Evolutionary conservation across 169 alveolate species (phyloP), one percentile per base, ranked within the genome.

Genomic region (Plasmodium chabaudi): DNA sequence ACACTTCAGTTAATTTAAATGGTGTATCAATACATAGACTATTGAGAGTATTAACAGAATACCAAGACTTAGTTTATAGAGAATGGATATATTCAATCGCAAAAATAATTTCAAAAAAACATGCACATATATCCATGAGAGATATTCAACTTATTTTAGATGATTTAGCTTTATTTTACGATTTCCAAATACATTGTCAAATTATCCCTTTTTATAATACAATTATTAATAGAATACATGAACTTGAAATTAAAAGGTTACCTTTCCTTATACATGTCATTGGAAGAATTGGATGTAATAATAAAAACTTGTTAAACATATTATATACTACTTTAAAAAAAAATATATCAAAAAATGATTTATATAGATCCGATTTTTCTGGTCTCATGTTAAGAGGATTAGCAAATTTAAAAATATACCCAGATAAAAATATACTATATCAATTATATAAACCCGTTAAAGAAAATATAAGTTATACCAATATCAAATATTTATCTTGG

Each of bases 71-170:
- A 42, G 93, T 92, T 9, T 93, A 93, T 86, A 87, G 96, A 46
- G 95, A 89, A 60, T 93, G 96, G 96, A 92, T 93, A 15, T 93
- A 93, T 60, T 94, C 92, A 47, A 71, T 93, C 17, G 95, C 96
- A 34, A 90, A 93, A 39, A 86, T 93, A 51, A 88, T 93, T 9
- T 89, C 94, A 7, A 56, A 55, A 9, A 93, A 92, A 55, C 96
- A 93, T 61, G 74, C 87, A 17, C 96, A 93, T 75, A 70, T 93
- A 19, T 71, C 93, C 15, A 93, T 93, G 96, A 84, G 96, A n/a
- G 96, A 93, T 27, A 72, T 93, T 23, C 96, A 93, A 71, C 93
- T 93, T 55, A 86, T 93, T 21, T 75, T 93, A 46, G 96, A 93
- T 39, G 96, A 93, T 70, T 92, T 93, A 19, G 93, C 96, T 0